Evolutionary conservation across 441 rosid genomes (phyloP).

Genomic region (Populus trichocarpa): DNA sequence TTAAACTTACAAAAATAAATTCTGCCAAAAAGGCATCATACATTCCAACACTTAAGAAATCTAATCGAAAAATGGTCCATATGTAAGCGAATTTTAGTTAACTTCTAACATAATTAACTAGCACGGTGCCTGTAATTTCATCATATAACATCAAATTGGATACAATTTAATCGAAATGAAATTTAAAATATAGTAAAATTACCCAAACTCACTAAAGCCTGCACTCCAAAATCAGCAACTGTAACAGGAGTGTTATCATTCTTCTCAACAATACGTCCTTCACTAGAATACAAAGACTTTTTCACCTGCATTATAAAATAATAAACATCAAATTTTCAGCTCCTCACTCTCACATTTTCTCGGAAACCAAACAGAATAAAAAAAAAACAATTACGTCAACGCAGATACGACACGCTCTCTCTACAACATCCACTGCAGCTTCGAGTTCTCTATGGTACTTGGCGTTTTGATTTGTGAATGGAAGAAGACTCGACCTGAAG

Average conservation of each 20-base stretch:
- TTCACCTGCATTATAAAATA: slow-evolving; percentile 43
- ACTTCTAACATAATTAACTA: background rate
- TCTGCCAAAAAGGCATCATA: background rate
- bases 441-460: slow-evolving; percentile 69
- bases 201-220: slow-evolving; percentile 87
- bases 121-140: too few species aligned
- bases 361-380: background rate
- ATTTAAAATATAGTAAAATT: background rate
- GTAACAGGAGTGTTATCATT: slow-evolving; percentile 81
- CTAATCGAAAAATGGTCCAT: background rate
- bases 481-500: slow-evolving; percentile 54
- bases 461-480: slow-evolving; percentile 55
- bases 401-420: slow-evolving; percentile 83
- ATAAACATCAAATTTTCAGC: background rate
- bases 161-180: background rate
- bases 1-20: too few species aligned
- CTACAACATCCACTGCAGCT: slow-evolving; percentile 67
- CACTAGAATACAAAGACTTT: slow-evolving; percentile 39
- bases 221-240: slow-evolving; percentile 89
- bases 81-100: background rate
- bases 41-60: background rate
- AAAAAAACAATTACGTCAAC: slow-evolving; percentile 43
- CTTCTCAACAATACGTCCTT: slow-evolving; percentile 67
- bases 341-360: background rate
- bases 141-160: background rate